Evolutionary conservation across 768 basidiomycete species (phyloP).

Genomic region (Pisolithus marmoratus): DNA sequence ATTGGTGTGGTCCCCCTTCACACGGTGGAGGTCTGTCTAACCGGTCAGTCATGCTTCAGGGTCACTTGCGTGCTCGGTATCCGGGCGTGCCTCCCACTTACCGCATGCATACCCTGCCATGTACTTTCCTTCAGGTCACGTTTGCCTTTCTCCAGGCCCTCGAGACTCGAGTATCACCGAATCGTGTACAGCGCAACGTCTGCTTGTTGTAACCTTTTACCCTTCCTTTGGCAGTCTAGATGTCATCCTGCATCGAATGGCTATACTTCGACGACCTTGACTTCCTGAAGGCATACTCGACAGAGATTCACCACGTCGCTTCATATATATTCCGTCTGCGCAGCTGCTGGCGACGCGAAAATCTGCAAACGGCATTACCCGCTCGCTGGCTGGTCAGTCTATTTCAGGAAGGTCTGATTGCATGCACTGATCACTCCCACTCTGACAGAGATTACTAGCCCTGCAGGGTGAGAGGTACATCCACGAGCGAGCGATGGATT

Average conservation of each 20-base stretch:
- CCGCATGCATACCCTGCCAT: no score
- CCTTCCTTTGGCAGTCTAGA: background rate
- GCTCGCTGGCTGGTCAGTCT: conserved; percentile 21
- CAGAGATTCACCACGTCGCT: conserved; percentile 13
- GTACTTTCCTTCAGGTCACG: no score
- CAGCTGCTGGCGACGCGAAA: conserved; percentile 14
- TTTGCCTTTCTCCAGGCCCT: no score
- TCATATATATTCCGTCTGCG: conserved; percentile 20
- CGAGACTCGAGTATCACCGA: no score
- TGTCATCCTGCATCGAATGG: background rate
- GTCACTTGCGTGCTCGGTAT: no score
- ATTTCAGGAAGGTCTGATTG: background rate
- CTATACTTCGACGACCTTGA: conserved; percentile 3
- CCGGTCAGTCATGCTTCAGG: no score
- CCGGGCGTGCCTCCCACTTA: no score
- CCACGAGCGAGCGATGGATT: no score
- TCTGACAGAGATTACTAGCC: conserved; percentile 8
- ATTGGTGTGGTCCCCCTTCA: no score
- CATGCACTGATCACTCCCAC: background rate
- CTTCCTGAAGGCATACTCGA: conserved; percentile 10
- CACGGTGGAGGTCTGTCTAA: no score
- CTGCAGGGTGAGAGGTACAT: conserved; percentile 2
- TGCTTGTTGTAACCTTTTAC: no score
- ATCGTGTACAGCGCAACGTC: no score
- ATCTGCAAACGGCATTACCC: conserved; percentile 15